Conservation (phyloP, 1,284 basidiomycete species). For the Cystobasidiaceae sp. region DNA sequence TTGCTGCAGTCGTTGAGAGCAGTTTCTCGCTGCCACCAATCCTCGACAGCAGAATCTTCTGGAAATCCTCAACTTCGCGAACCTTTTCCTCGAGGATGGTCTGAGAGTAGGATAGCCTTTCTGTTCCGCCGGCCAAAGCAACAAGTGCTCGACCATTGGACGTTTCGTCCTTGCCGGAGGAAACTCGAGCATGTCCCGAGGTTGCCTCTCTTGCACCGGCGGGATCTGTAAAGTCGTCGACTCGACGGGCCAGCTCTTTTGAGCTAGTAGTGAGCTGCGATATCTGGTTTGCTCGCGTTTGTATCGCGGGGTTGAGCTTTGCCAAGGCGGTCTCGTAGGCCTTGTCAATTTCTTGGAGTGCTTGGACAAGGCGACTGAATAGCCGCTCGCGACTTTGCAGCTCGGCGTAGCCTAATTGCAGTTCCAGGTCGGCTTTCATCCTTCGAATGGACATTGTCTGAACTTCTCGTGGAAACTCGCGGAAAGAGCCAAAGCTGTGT, state of each 20-base stretch:
- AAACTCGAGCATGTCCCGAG: not conserved
- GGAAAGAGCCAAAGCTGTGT: slow-evolving; percentile 4
- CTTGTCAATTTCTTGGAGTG: too few relatives aligned
- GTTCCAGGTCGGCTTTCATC: slow-evolving; percentile 23
- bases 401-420: not conserved
- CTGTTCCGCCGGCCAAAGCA: slow-evolving; percentile 9
- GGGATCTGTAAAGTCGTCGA: slow-evolving; percentile 6
- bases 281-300: too few relatives aligned
- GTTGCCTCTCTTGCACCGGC: not conserved
- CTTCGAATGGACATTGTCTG: slow-evolving; percentile 8
- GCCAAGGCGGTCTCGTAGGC: too few relatives aligned
- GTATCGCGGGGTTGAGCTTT: too few relatives aligned
- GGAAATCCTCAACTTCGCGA: slow-evolving; percentile 17
- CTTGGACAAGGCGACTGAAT: too few relatives aligned
- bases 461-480: slow-evolving; percentile 1
- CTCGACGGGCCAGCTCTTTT: too few relatives aligned
- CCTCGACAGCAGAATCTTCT: not conserved
- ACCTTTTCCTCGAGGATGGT: slow-evolving; percentile 27
- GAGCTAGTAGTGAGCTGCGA: too few relatives aligned
- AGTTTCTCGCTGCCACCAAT: slow-evolving; percentile 23
- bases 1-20: not conserved
- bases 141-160: slow-evolving; percentile 14
- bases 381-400: slow-evolving; percentile 6
- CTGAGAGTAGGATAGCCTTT: slow-evolving; percentile 23
- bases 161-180: not conserved